phyloP scores from a whole-genome alignment of 2,329 filamentous ascomycete species.

The Alternaria metachromatica region DNA sequence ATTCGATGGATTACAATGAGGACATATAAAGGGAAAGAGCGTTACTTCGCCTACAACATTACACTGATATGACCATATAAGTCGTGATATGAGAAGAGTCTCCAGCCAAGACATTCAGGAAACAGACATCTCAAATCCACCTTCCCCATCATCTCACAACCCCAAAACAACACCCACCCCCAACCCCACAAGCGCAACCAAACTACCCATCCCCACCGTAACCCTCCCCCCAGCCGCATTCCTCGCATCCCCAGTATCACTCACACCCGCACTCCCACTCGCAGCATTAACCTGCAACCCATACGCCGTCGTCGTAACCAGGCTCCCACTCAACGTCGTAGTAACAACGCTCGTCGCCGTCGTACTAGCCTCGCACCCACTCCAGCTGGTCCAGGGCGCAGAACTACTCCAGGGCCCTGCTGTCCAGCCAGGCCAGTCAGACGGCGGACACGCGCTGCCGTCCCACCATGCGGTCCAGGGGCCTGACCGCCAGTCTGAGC shows the following conservation, averaged over 20 bases:
- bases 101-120: neutral
- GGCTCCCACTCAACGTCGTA: conserved; percentile 32
- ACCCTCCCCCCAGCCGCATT: conserved; percentile 15
- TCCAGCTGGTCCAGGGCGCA: conserved; percentile 48
- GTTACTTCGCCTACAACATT: neutral
- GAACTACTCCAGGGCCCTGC: conserved; percentile 42
- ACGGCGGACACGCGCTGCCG: conserved; percentile 36
- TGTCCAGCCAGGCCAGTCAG: conserved; percentile 49
- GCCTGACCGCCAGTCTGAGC: conserved; percentile 33
- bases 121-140: neutral
- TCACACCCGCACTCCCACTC: conserved; percentile 7
- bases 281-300: conserved; percentile 45
- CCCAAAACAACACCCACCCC: conserved; percentile 31
- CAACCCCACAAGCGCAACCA: conserved; percentile 30
- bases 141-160: conserved; percentile 19
- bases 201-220: conserved; percentile 27
- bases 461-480: conserved; percentile 49
- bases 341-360: conserved; percentile 41
- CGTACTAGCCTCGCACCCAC: conserved; percentile 39
- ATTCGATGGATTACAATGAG: neutral
- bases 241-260: neutral
- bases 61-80: neutral
- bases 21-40: neutral
- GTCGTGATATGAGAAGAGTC: rapidly evolving
- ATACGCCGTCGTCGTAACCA: conserved; percentile 33